Base-by-base conservation (phyloP, 2,329 filamentous ascomycete species). In the Onygenales sp. region DNA sequence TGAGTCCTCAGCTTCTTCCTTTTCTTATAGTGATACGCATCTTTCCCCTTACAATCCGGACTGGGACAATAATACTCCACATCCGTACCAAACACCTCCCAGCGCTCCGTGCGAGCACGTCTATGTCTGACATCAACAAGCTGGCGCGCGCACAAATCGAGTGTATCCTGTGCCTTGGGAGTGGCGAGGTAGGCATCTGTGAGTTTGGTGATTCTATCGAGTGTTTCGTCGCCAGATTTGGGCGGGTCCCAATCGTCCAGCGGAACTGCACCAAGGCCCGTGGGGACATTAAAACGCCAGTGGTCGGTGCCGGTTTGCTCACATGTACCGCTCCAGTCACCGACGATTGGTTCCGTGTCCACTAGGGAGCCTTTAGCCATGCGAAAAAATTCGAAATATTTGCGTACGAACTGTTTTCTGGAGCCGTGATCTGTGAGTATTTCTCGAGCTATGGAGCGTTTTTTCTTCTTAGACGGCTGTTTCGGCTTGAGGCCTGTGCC, bases 401-500 rank as follows among this genome's bases (percentile, higher is more conserved):
- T 37, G 8, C 13, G 7, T 13, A 37, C 7, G 13, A 37, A 37
- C 34, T 37, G 34, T 37, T 37, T 37, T 37, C 34, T 37, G 13
- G 34, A 37, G 34, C 34, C 34, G 13, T 13, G 34, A 37, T 37
- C 34, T 7, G 34, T 2, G 13, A 37, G 34, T 37, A 37, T 8
- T 37, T 37, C 34, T 13, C 13, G 7, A 37, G 34, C 34, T 8
- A 37, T 7, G 13, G 34, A 8, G 8, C 7, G 7, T 37, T 37
- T 37, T 13, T 37, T 37, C 34, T 37, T 37, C 34, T 37, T 37
- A 17, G 17, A 17, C 2, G 34, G 34, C 13, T 7, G 7, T 37
- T 45, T 45, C 43, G 13, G 17, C 17, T 45, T 57, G 5, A 61
- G 52, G 13, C 52, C 58, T 0, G 63, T 65, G 0, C 64, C 63